Base-by-base conservation (phyloP, 108 stramenopile species). In the Parmales sp. region DNA sequence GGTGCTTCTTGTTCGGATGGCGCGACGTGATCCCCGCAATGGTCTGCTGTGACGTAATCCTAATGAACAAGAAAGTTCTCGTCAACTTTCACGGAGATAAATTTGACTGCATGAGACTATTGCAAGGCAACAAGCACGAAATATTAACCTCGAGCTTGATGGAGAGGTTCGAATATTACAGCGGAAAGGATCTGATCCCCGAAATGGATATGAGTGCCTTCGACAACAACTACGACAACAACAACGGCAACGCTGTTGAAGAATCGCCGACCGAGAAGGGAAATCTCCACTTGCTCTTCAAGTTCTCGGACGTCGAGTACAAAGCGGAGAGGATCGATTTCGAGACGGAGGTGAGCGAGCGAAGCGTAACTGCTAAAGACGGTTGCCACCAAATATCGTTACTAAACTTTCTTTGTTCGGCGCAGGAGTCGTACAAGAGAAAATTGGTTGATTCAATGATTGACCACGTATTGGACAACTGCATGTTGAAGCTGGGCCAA, bases 241-340 rank as follows among this genome's bases (percentile, higher is more conserved):
- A 13, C 54, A 20, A 26, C 31, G 13, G 23, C 11, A 43, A 43
- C 41, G 46, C 46, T 23, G 46, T 8, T 43, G 41, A 43, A 13
- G 41, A 8, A 13, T 43, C 11, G 13, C 41, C 11, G 13, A 13
- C 13, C 11, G 41, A 43, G 41, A 13, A 43, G 11, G 41, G 41
- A 43, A 60, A 60, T 13, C 54, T 60, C 3, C 54, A 28, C 36
- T 34, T 60, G 29, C 54, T 60, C 31, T 60, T 60, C 54, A 60
- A 60, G 0, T 60, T 60, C 54, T 13, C 29, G n/a, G 54, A 60
- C 31, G 20, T 34, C 31, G 31, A 60, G 6, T 60, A 34, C 54
- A 60, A 60, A 34, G 31, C 20, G n/a, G n/a, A 13, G 8, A 34
- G 36, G 54, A 60, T 60, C 26, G 20, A 11, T 11, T 34, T 60